These are phyloP conservation scores for Wakefieldia striispora DNA, from an alignment of 768 basidiomycete species.

Conservation along the genomic window DNA sequence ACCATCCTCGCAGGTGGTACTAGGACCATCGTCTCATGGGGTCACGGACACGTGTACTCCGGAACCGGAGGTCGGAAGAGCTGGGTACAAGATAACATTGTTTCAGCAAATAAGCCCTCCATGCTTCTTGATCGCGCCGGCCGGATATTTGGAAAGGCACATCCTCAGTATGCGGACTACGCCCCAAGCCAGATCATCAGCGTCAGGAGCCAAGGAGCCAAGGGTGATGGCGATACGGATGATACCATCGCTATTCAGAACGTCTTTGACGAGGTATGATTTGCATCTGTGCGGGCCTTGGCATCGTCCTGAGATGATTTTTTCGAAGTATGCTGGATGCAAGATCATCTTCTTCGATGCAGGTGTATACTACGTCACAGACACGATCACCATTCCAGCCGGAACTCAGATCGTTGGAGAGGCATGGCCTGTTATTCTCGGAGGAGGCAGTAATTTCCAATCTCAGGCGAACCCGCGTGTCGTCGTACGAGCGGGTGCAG, in stretches of 20 bases:
- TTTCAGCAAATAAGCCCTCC: conserved; percentile 47
- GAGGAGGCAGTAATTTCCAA: conserved; percentile 40
- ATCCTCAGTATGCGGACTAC: conserved; percentile 65
- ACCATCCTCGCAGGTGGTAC: conserved; percentile 38
- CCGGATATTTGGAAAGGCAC: conserved; percentile 57
- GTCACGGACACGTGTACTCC: conserved; percentile 66
- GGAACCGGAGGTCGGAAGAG: conserved; percentile 44
- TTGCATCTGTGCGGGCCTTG: neutral
- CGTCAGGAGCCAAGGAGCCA: conserved; percentile 65
- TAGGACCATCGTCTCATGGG: conserved; percentile 53
- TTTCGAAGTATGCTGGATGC: conserved; percentile 57
- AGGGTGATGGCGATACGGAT: conserved; percentile 72
- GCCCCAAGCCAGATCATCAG: conserved; percentile 64
- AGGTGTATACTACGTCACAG: conserved; percentile 45
- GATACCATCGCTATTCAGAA: conserved; percentile 66
- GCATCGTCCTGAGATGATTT: neutral
- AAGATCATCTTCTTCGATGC: conserved; percentile 84
- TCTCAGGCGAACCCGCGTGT: conserved; percentile 37
- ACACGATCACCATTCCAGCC: conserved; percentile 47
- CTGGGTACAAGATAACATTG: conserved; percentile 52
- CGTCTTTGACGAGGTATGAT: conserved; percentile 50
- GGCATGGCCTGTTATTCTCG: conserved; percentile 49
- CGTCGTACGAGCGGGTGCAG: conserved; percentile 44
- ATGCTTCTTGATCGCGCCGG: conserved; percentile 56
- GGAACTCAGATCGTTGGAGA: conserved; percentile 50